phyloP scores from a whole-genome alignment of 2,329 filamentous ascomycete species.

The Paraphaeosphaeria sporulosa region DNA sequence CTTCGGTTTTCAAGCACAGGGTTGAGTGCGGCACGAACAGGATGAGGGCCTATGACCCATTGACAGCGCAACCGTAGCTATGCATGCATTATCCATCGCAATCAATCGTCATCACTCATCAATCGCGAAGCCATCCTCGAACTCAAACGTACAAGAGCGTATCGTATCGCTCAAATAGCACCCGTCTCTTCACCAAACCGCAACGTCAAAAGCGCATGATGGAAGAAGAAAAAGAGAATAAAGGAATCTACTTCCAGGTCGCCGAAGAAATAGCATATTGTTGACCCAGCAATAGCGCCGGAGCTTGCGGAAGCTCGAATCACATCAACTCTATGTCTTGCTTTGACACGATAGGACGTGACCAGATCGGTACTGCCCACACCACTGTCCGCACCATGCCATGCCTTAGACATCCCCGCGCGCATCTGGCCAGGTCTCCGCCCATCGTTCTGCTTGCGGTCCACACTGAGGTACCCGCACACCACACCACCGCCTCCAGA shows the following conservation, averaged over 20 bases:
- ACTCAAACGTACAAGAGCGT: neutral
- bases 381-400: neutral
- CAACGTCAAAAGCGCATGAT: conserved; percentile 17
- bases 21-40: no score
- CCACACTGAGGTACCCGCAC: neutral
- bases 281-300: conserved; percentile 24
- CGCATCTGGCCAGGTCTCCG: neutral
- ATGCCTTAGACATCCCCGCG: neutral
- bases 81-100: neutral
- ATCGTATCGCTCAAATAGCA: neutral
- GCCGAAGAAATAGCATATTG: conserved; percentile 30
- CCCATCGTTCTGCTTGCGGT: neutral
- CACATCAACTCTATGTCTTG: conserved; percentile 11
- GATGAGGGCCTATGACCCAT: neutral
- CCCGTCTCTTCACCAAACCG: conserved; percentile 6
- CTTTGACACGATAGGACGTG: neutral
- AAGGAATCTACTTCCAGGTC: conserved; percentile 29
- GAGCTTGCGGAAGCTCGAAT: conserved; percentile 16
- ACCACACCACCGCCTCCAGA: neutral
- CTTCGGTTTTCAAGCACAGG: no score
- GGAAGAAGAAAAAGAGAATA: conserved; percentile 32
- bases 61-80: neutral
- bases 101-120: neutral
- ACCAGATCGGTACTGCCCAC: conserved; percentile 15
- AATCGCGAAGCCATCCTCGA: neutral